These are phyloP conservation scores for Hypocrella siamensis DNA, from an alignment of 2,329 filamentous ascomycete genomes.

Conservation along the genomic window DNA sequence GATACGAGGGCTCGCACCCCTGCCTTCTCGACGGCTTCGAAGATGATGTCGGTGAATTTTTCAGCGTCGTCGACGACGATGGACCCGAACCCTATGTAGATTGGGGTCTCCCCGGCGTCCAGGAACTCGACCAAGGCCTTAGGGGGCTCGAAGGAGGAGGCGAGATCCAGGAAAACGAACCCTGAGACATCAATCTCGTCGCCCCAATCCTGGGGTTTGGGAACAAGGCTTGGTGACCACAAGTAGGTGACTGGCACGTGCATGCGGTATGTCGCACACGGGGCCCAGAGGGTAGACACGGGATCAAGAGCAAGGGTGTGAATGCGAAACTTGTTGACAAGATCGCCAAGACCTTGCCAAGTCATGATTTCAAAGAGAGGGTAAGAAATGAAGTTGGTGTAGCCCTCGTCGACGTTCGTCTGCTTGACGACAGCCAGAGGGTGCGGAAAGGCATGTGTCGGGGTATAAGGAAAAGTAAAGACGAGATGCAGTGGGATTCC, in stretches of 20 bases:
- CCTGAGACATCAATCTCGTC: constrained; percentile 58
- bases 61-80: constrained; percentile 63
- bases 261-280: constrained; percentile 54
- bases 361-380: constrained; percentile 73
- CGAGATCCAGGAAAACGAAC: constrained; percentile 62
- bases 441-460: constrained; percentile 61
- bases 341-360: constrained; percentile 75
- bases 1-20: constrained; percentile 58
- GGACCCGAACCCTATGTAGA: constrained; percentile 65
- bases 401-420: constrained; percentile 54
- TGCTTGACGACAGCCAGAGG: constrained; percentile 62
- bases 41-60: constrained; percentile 53
- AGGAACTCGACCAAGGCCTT: constrained; percentile 40
- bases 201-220: constrained; percentile 55
- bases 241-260: constrained; percentile 65
- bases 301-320: constrained; percentile 56
- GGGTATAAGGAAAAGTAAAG: constrained; percentile 77
- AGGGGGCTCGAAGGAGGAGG: constrained; percentile 43
- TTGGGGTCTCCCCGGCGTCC: constrained; percentile 37
- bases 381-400: constrained; percentile 70
- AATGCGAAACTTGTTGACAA: constrained; percentile 60
- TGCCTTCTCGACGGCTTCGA: constrained; percentile 47
- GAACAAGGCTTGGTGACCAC: constrained; percentile 50
- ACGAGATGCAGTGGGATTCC: constrained; percentile 70
- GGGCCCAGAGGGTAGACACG: constrained; percentile 63